A percentile compares a stretch with the other conserved stretches of the same genome.
phyloP scores from a whole-genome alignment of 2,329 filamentous ascomycete species.

The Exserohilum turcica region DNA sequence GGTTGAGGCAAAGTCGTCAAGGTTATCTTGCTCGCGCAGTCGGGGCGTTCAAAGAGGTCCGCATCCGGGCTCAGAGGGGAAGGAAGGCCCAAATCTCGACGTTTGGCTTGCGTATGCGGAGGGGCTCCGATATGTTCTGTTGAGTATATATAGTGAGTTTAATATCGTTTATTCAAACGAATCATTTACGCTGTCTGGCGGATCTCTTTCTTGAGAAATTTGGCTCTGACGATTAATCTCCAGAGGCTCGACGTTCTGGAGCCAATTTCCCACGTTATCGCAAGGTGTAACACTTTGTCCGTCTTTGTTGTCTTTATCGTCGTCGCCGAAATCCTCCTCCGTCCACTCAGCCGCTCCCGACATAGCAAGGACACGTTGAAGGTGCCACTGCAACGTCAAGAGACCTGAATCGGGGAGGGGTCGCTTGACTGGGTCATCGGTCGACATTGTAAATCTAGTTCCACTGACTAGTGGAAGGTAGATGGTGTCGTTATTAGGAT shows the following conservation, averaged over 20 bases:
- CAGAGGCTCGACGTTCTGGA: conserved; percentile 8
- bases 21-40: neutral
- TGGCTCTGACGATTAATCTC: conserved; percentile 6
- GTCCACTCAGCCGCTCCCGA: conserved; percentile 23
- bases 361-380: conserved; percentile 27
- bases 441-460: conserved; percentile 19
- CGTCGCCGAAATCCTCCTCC: conserved; percentile 18
- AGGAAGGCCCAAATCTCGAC: neutral
- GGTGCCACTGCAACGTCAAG: conserved; percentile 24
- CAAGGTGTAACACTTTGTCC: conserved; percentile 1
- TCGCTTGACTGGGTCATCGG: conserved; percentile 19
- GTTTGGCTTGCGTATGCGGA: neutral
- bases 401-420: conserved; percentile 26
- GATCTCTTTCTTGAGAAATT: conserved; percentile 6
- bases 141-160: neutral
- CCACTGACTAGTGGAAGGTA: conserved; percentile 9
- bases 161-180: conserved; percentile 8
- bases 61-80: neutral
- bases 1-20: neutral
- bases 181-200: conserved; percentile 14
- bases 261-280: conserved; percentile 8
- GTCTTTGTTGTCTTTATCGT: conserved; percentile 7
- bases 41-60: neutral
- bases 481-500: neutral
- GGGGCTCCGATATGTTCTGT: neutral